Evolutionary conservation across 495 filamentous ascomycete genomes (phyloP).

Genomic region (Hypoxylon fragiforme): DNA sequence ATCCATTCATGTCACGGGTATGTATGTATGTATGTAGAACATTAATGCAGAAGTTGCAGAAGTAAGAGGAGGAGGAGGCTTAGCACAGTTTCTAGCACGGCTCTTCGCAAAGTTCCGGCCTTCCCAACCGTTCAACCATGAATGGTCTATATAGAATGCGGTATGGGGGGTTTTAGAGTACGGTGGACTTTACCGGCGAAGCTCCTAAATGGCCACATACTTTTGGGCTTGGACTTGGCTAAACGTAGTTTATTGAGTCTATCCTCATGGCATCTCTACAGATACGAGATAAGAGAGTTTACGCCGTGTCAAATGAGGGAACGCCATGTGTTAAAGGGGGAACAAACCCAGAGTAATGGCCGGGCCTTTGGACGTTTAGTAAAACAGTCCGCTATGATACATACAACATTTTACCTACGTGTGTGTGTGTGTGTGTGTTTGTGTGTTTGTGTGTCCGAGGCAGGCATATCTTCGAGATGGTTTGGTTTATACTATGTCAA

Average conservation of each 20-base stretch:
- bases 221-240: slow-evolving; percentile 15
- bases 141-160: neutral
- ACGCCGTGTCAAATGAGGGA: slow-evolving; percentile 14
- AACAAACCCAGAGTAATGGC: slow-evolving; percentile 1
- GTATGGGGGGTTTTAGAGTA: slow-evolving; percentile 2
- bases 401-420: too few relatives aligned
- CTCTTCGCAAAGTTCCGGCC: neutral
- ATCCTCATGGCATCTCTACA: slow-evolving; percentile 12
- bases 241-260: slow-evolving; percentile 13
- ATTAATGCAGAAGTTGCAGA: too few relatives aligned
- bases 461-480: too few relatives aligned
- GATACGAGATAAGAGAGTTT: slow-evolving; percentile 27
- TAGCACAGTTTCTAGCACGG: slow-evolving; percentile 21
- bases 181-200: neutral
- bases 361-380: too few relatives aligned
- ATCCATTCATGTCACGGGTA: too few relatives aligned
- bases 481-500: neutral
- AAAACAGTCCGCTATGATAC: too few relatives aligned
- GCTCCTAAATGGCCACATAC: slow-evolving; percentile 12
- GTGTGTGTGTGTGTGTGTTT: too few relatives aligned
- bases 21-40: too few relatives aligned
- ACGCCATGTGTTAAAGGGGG: slow-evolving; percentile 20
- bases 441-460: too few relatives aligned
- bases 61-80: slow-evolving; percentile 18
- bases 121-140: neutral